Conservation (phyloP, 345 rosid species). For the Hibiscus tridactylites region DNA sequence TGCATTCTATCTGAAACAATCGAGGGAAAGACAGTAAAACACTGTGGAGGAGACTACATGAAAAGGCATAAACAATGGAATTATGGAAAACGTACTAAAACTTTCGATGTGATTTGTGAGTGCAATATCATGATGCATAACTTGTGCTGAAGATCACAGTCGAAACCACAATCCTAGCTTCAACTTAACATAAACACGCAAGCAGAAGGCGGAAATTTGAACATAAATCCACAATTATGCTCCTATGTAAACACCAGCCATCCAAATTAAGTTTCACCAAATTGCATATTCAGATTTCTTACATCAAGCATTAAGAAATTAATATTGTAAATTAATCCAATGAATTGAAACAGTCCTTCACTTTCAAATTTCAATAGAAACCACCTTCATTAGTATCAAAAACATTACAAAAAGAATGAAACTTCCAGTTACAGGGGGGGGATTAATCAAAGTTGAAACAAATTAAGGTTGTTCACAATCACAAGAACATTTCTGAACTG, state of each 20-base stretch:
- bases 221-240: background rate
- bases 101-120: background rate
- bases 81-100: background rate
- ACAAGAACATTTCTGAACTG: conserved; percentile 3
- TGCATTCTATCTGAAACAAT: background rate
- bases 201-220: background rate
- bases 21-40: background rate
- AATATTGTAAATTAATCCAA: background rate
- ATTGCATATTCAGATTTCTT: background rate
- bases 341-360: background rate
- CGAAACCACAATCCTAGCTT: background rate
- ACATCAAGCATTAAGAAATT: background rate
- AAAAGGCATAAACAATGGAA: no score
- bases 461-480: background rate
- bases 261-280: background rate
- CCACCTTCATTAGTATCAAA: background rate
- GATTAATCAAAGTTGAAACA: background rate
- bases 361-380: background rate
- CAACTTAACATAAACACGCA: background rate
- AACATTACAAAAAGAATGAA: background rate
- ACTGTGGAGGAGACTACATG: no score
- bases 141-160: background rate
- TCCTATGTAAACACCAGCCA: background rate
- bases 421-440: background rate
- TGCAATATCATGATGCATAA: background rate